Conservation (phyloP, 108 stramenopile genomes). For the Stephanodiscus triporus region DNA sequence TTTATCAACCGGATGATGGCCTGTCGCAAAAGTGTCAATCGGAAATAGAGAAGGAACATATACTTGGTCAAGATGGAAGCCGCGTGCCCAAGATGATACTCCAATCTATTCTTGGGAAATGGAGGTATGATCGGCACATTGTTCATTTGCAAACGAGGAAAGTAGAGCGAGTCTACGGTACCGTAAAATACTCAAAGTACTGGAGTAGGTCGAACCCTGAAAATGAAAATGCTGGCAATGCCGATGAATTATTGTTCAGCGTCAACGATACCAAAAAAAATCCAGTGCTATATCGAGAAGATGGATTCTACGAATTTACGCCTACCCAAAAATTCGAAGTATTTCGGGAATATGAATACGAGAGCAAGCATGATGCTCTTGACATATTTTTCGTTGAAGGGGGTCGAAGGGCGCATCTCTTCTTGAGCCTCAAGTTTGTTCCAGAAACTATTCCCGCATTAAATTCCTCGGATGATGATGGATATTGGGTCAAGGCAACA, state of each 20-base stretch:
- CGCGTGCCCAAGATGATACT: slow-evolving; percentile 53
- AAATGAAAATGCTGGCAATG: not conserved
- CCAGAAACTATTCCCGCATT: slow-evolving; percentile 37
- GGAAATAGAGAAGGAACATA: slow-evolving; percentile 37
- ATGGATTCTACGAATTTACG: slow-evolving; percentile 64
- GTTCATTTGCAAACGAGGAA: slow-evolving; percentile 53
- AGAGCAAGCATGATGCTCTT: slow-evolving; percentile 41
- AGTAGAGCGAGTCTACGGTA: slow-evolving; percentile 43
- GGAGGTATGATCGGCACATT: slow-evolving; percentile 62
- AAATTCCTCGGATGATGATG: slow-evolving; percentile 17
- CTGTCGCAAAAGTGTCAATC: slow-evolving; percentile 25
- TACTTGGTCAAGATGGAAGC: slow-evolving; percentile 50
- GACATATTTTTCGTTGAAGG: slow-evolving; percentile 74
- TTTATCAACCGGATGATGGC: slow-evolving; percentile 57
- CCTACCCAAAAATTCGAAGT: slow-evolving; percentile 59
- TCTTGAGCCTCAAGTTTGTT: slow-evolving; percentile 67
- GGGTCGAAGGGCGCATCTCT: slow-evolving; percentile 63
- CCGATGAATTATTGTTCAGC: slow-evolving; percentile 2
- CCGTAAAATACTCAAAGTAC: slow-evolving; percentile 48
- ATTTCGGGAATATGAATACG: slow-evolving; percentile 74
- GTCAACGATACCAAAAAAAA: not conserved
- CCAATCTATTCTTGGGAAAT: slow-evolving; percentile 61
- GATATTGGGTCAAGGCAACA: slow-evolving; percentile 59
- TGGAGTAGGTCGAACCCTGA: not conserved
- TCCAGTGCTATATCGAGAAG: slow-evolving; percentile 63